Percentiles rank a stretch among this genome's conserved stretches.
phyloP scores from a whole-genome alignment of 305 asterid genomes.

The Coffea humblotiana region DNA sequence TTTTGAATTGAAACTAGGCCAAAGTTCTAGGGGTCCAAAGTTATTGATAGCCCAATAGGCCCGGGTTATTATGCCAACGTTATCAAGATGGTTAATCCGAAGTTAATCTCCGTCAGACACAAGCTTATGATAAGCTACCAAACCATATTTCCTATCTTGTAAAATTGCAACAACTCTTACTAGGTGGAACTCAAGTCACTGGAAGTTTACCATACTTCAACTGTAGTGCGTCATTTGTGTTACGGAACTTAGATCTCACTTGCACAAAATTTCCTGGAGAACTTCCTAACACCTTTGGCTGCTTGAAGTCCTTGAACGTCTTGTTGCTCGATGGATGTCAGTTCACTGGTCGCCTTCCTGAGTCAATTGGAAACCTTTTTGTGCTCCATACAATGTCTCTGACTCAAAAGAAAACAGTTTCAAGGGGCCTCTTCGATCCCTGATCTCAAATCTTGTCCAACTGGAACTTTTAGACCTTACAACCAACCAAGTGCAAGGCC shows the following conservation, averaged over 20 bases:
- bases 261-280: neutral
- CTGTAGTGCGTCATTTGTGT: neutral
- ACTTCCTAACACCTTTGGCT: neutral
- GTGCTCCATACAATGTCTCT: neutral
- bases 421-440: neutral
- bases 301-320: neutral
- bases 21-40: too few species aligned
- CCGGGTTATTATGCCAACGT: too few species aligned
- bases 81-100: too few species aligned
- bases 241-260: neutral
- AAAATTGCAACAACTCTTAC: too few species aligned
- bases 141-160: too few species aligned
- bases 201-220: neutral
- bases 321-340: neutral
- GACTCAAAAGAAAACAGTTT: neutral
- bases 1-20: too few species aligned
- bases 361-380: neutral
- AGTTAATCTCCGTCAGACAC: too few species aligned
- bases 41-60: too few species aligned
- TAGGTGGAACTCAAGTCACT: neutral
- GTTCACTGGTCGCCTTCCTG: neutral
- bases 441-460: neutral
- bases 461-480: neutral
- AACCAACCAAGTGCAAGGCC: neutral
- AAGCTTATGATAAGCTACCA: too few species aligned